Evolutionary conservation across 305 asterid genomes (phyloP).

Genomic region (Solanum hybrid): DNA sequence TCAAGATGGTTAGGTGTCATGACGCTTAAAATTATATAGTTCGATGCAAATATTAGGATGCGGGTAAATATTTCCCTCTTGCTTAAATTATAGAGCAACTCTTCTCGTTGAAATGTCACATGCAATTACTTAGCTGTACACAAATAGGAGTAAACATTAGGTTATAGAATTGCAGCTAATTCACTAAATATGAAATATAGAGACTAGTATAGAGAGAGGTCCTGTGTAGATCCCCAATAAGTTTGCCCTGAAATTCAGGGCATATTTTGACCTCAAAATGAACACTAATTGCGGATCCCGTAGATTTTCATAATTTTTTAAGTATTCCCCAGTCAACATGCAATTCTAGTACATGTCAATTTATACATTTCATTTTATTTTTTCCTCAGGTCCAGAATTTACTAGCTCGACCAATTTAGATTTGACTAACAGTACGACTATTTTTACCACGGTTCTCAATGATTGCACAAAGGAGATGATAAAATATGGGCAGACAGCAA

Average conservation of each 20-base stretch:
- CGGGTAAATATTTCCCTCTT: neutral
- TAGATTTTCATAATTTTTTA: neutral
- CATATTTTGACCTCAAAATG: constrained; percentile 11
- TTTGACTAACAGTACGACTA: neutral
- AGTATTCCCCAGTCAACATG: constrained; percentile 2
- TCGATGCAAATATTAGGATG: neutral
- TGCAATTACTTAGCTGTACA: neutral
- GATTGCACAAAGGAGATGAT: neutral
- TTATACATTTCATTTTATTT: neutral
- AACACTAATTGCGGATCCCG: constrained; percentile 4
- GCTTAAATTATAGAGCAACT: neutral
- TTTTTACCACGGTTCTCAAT: neutral
- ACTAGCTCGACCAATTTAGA: neutral
- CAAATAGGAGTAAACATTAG: neutral
- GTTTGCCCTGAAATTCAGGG: constrained; percentile 18
- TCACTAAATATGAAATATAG: neutral
- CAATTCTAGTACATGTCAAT: neutral
- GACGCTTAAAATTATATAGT: neutral
- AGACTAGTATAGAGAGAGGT: neutral
- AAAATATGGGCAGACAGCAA: constrained; percentile 5
- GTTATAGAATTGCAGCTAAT: neutral
- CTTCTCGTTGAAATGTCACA: neutral
- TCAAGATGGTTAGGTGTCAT: neutral
- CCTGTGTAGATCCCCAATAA: neutral
- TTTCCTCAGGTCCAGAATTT: neutral